These are phyloP conservation scores for Salisapilia sapeloensis DNA, from an alignment of 352 stramenopile genomes.

Conservation along the genomic window DNA sequence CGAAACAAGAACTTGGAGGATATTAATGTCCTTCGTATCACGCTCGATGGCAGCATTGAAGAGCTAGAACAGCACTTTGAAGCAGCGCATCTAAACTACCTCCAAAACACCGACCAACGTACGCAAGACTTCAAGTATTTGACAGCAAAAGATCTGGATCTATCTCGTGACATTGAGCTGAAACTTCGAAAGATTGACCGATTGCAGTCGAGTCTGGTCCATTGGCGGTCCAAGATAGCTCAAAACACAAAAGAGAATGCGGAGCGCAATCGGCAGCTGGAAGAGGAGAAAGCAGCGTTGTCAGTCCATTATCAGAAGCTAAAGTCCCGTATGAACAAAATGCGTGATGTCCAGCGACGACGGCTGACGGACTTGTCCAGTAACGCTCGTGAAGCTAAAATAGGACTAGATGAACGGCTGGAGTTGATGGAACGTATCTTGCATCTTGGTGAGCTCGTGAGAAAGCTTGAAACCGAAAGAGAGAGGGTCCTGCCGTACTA, in stretches of 20 bases:
- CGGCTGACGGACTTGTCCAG: conserved; percentile 70
- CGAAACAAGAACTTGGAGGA: conserved; percentile 91
- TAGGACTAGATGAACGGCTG: conserved; percentile 45
- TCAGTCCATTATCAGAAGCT: conserved; percentile 67
- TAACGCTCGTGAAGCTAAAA: conserved; percentile 59
- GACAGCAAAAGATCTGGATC: conserved; percentile 82
- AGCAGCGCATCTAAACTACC: conserved; percentile 81
- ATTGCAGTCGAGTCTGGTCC: conserved; percentile 74
- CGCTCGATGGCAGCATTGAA: conserved; percentile 84
- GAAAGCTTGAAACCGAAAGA: conserved; percentile 85
- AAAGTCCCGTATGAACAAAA: conserved; percentile 82
- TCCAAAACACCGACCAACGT: conserved; percentile 88
- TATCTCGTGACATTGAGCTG: conserved; percentile 85
- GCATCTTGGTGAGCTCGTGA: conserved; percentile 75
- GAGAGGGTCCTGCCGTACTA: conserved; percentile 86
- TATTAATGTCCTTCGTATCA: conserved; percentile 88
- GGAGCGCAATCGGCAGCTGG: conserved; percentile 78
- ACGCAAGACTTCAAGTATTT: conserved; percentile 92
- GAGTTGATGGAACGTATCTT: conserved; percentile 75
- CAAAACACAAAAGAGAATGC: conserved; percentile 82
- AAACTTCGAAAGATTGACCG: conserved; percentile 90
- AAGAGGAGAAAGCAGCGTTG: conserved; percentile 83
- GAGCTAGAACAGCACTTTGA: conserved; percentile 92
- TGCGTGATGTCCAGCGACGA: conserved; percentile 66
- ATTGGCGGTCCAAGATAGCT: conserved; percentile 86